Conservation (phyloP, 169 alveolate species). For the Plasmodium reichenowi region DNA sequence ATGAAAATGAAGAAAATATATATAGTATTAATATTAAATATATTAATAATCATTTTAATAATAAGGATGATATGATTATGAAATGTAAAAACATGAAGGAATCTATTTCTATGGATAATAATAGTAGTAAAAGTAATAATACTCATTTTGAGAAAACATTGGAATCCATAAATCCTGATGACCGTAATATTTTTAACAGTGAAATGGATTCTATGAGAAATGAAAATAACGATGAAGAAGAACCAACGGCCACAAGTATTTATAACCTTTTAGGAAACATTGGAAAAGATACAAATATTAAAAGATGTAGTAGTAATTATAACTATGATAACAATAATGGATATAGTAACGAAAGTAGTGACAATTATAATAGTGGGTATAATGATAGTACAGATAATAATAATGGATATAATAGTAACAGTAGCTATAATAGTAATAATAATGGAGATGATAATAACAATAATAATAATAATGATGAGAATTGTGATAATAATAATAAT, state of each 20-base stretch:
- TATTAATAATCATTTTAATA: too few species aligned
- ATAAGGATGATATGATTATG: too few species aligned
- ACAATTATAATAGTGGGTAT: constrained; percentile 10
- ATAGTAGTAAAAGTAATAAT: too few species aligned
- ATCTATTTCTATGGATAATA: too few species aligned
- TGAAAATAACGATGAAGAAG: not conserved
- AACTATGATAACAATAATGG: not conserved
- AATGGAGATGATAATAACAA: not conserved
- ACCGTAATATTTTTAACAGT: not conserved
- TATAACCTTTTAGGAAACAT: too few species aligned
- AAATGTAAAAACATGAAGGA: too few species aligned
- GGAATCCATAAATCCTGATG: not conserved
- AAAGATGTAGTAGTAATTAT: not conserved
- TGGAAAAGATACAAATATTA: too few species aligned
- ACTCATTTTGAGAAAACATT: too few species aligned
- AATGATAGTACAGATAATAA: constrained; percentile 11
- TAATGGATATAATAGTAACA: not conserved
- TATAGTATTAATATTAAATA: too few species aligned
- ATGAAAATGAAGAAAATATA: too few species aligned
- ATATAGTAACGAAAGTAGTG: constrained; percentile 3
- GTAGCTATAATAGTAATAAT: not conserved
- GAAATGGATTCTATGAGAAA: not conserved
- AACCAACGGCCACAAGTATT: too few species aligned
- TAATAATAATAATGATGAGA: not conserved
- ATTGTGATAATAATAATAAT: not conserved